Evolutionary conservation across 371 early-diverging fungal species (phyloP), one percentile per base, ranked within the genome.

Genomic region (Rhizopus stolonifer): DNA sequence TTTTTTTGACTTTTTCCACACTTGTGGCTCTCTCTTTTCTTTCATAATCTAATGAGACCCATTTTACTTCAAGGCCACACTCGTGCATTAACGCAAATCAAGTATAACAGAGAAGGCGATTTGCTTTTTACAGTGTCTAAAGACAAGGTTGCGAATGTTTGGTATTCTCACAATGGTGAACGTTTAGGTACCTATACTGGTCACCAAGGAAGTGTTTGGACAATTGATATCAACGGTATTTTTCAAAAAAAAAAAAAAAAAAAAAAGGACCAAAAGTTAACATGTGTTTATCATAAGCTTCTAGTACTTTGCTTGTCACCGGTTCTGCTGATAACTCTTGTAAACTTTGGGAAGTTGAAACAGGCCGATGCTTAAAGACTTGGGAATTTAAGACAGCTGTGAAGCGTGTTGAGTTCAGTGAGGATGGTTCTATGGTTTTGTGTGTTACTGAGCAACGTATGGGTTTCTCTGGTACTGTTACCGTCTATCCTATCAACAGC

Each of bases 91-190:
- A 99, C 99, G 44, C 93, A 94, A 70, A 87, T 99, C 70, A 95
- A 94, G 78, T 99, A 97, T 88, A 99, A 99, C 85, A 67, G 84
- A 46, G 99, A 99, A 65, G 99, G 99, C 53, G 99, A 99, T 81
- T 81, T 99, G 48, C 79, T 99, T 56, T 99, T 99, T 81, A 88
- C 96, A 3, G 92, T 89, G 40, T 90, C 95, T 23, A 98, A 98
- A 80, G 99, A 99, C 85, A 89, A 87, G 54, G 84, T 87, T 38
- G 88, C 92, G 48, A 92, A 88, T 61, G 94, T 94, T 46, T 98
- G 98, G 95, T 95, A 90, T 69, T 87, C 96, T 26, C 93, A 95
- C 75, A 96, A 95, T 67, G 99, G 99, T 60, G 96, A 99, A 80
- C 88, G 95, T 40, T 79, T 99, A 17, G 99, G 99, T 44, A 92